A percentile compares a stretch with the other conserved stretches of the same genome.
Conservation (phyloP, 371 early-diverging fungal species). For the Dinochytrium kinnereticum region DNA sequence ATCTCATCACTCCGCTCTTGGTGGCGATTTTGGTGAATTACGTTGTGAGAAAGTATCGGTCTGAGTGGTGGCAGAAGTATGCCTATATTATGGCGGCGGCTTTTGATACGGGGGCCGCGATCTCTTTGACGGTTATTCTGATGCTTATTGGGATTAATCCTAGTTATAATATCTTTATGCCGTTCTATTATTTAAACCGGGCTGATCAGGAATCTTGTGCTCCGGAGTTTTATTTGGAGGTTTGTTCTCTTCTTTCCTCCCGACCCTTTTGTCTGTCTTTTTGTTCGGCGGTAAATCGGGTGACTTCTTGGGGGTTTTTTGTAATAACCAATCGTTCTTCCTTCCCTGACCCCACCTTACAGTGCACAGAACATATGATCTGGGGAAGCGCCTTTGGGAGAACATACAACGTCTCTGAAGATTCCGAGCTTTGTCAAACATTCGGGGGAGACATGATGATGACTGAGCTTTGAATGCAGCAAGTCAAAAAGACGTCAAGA, state of each 20-base stretch:
- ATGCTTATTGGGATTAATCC: not conserved
- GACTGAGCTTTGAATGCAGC: too few species aligned
- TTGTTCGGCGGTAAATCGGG: too few species aligned
- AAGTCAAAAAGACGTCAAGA: too few species aligned
- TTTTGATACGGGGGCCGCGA: constrained; percentile 31
- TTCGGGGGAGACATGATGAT: constrained; percentile 26
- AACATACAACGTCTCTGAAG: constrained; percentile 13
- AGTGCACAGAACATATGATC: constrained; percentile 26
- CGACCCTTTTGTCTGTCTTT: too few species aligned
- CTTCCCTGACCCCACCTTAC: not conserved
- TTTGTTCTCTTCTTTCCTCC: not conserved
- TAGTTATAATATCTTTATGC: constrained; percentile 15
- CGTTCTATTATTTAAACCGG: constrained; percentile 25
- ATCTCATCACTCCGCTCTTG: constrained; percentile 21
- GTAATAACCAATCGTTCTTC: not conserved
- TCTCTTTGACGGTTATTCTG: constrained; percentile 10
- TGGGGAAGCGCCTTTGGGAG: constrained; percentile 5
- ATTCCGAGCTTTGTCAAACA: constrained; percentile 14
- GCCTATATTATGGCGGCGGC: constrained; percentile 22
- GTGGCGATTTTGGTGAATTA: constrained; percentile 15
- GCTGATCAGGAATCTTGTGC: constrained; percentile 30
- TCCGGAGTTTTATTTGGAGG: constrained; percentile 7
- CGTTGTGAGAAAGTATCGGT: not conserved
- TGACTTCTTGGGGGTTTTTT: too few species aligned
- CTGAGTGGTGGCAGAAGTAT: not conserved